A percentile compares a stretch with the other conserved stretches of the same genome.
Conservation (phyloP, 371 early-diverging fungal species). For the Nematocida major region DNA sequence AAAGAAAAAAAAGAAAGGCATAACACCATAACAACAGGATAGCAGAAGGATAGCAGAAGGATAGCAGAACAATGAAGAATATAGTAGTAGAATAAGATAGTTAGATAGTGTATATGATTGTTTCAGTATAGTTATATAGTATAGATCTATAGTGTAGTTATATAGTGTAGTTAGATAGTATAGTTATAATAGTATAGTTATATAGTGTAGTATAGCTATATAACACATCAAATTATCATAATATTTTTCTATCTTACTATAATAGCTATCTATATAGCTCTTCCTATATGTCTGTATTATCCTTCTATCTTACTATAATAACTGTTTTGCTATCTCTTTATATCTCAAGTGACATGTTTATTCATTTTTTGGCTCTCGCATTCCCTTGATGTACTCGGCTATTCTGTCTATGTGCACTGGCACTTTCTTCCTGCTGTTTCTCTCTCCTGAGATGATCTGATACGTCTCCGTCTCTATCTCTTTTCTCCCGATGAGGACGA, state of each 20-base stretch:
- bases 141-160: too few relatives aligned
- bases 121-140: too few relatives aligned
- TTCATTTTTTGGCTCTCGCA: not conserved
- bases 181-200: not conserved
- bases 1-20: too few relatives aligned
- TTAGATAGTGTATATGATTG: too few relatives aligned
- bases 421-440: not conserved
- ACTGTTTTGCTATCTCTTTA: not conserved
- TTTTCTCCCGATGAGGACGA: conserved; percentile 54
- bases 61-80: too few relatives aligned
- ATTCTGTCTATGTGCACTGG: conserved; percentile 9
- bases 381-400: not conserved
- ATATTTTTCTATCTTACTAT: not conserved
- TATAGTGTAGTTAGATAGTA: too few relatives aligned
- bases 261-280: not conserved
- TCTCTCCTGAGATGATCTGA: conserved; percentile 31
- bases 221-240: not conserved
- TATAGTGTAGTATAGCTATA: not conserved
- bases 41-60: too few relatives aligned
- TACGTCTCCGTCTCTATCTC: conserved; percentile 36
- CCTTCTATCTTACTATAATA: not conserved
- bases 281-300: not conserved
- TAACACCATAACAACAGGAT: too few relatives aligned
- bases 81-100: too few relatives aligned
- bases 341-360: not conserved